phyloP scores from a whole-genome alignment of 2,329 filamentous ascomycete genomes.

The Apiospora pterosperma region DNA sequence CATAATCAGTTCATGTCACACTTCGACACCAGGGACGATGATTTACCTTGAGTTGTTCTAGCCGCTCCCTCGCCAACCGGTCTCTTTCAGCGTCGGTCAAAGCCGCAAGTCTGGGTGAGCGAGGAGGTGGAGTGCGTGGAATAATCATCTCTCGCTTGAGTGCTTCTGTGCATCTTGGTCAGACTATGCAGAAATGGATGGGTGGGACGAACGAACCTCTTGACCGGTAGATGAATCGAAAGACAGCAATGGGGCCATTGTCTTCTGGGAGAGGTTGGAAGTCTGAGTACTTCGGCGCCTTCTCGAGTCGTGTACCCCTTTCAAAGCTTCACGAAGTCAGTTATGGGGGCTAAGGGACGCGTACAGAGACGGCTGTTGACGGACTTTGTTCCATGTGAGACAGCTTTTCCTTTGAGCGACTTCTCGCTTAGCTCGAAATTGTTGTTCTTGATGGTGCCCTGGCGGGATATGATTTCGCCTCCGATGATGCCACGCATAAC shows the following conservation, averaged over 20 bases:
- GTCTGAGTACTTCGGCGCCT: background rate
- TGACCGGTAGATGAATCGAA: slow-evolving; percentile 31
- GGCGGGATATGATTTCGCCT: background rate
- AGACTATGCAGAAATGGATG: background rate
- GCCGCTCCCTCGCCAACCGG: slow-evolving; percentile 26
- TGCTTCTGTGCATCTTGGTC: slow-evolving; percentile 19
- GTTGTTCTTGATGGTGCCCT: background rate
- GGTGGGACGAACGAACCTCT: slow-evolving; percentile 17
- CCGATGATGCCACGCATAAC: slow-evolving; percentile 11
- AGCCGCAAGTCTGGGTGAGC: slow-evolving; percentile 12
- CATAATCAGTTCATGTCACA: background rate
- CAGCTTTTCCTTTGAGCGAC: slow-evolving; percentile 29
- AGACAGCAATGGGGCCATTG: slow-evolving; percentile 20
- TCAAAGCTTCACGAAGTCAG: slow-evolving; percentile 12
- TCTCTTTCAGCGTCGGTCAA: slow-evolving; percentile 22
- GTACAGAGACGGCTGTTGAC: background rate
- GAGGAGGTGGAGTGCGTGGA: slow-evolving; percentile 20
- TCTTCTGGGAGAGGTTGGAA: slow-evolving; percentile 12
- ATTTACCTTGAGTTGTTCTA: slow-evolving; percentile 23
- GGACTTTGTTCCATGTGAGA: slow-evolving; percentile 31
- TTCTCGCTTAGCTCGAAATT: slow-evolving; percentile 27
- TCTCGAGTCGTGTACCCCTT: background rate
- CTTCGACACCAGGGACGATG: no score
- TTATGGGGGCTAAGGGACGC: background rate
- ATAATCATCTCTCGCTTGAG: slow-evolving; percentile 29